Conservation (phyloP, 2,329 filamentous ascomycete species). For the Pestalotiopsis sp. region DNA sequence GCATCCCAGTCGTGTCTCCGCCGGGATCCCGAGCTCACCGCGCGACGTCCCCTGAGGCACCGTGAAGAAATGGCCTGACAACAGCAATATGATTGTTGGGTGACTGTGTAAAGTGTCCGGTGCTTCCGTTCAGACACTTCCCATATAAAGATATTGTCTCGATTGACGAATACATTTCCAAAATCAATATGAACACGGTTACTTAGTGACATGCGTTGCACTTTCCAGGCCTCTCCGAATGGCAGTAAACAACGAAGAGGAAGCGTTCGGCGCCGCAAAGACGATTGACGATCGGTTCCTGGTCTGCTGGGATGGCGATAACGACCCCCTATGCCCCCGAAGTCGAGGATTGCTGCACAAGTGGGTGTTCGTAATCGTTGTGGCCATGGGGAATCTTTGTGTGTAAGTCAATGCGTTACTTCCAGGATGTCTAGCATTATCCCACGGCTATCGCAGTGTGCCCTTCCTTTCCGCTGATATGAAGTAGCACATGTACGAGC, state of each 20-base stretch:
- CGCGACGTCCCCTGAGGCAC: background rate
- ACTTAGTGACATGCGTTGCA: too few species aligned
- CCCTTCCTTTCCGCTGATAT: conserved; percentile 13
- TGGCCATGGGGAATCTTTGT: conserved; percentile 73
- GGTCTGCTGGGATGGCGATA: conserved; percentile 68
- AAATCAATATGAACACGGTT: too few species aligned
- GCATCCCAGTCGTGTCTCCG: background rate
- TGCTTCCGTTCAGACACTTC: too few species aligned
- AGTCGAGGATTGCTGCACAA: conserved; percentile 69
- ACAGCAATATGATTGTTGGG: background rate
- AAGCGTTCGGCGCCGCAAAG: background rate
- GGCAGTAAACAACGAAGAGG: background rate
- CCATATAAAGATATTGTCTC: too few species aligned
- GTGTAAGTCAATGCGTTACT: conserved; percentile 65
- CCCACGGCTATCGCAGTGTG: conserved; percentile 6
- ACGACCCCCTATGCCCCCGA: conserved; percentile 74
- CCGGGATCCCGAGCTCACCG: background rate
- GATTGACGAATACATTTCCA: too few species aligned
- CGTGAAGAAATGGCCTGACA: background rate
- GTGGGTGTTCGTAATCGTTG: conserved; percentile 77
- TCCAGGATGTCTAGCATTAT: background rate
- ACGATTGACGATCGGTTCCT: background rate
- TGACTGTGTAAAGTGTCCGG: background rate
- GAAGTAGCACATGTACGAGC: conserved; percentile 73
- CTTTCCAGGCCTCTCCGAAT: too few species aligned